Base-by-base conservation (phyloP, 1,284 basidiomycete genomes). In the Leccinum pachyderme region DNA sequence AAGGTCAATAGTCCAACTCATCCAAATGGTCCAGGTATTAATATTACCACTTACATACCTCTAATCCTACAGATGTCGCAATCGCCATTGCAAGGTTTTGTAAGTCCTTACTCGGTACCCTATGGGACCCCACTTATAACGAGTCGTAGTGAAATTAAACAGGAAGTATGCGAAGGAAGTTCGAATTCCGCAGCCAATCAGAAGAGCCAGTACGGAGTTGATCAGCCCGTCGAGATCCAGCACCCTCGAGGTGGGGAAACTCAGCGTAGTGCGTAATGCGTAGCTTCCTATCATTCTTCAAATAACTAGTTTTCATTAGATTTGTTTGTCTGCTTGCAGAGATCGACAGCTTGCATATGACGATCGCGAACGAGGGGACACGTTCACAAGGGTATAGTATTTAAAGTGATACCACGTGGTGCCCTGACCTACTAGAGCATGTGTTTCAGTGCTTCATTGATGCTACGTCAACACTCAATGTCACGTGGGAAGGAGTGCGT, bases 301-400 rank as follows among this genome's bases (percentile, higher is more conserved):
- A 29, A 29, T 47, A 31, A 47, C 11, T 18, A 11, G 9, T 18
- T 31, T 35, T 9, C 2, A 4, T 15, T 15, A 68, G 67, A 66
- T 72, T 35, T 72, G 58, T 46, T 28, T 69, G 25, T 69, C 70
- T 3, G 67, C 70, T 18, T 72, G 68, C 29, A 46, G 45, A 28
- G 45, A 46, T 22, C 15, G n/a, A 46, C 45, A 46, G 9, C 15
- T 46, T 18, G 45, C 45, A 29, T 15, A 29, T 28, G 45, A 28
- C 8, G 45, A 28, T 29, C 31, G 47, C 18, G 43, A 49, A 46
- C 56, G 31, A 28, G 52, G 45, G 27, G 33, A 57, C n/a, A 70
- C 70, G 5, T 65, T 72, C 22, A 69, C 67, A 15, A 62, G 59
- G 67, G 67, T 72, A 29, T 22, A 13, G 5, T 18, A 0, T 46